Percentiles rank a stretch among this genome's conserved stretches.
These are phyloP conservation scores for Lactarius sanguifluus DNA, from an alignment of 768 basidiomycete genomes.

Conservation along the genomic window DNA sequence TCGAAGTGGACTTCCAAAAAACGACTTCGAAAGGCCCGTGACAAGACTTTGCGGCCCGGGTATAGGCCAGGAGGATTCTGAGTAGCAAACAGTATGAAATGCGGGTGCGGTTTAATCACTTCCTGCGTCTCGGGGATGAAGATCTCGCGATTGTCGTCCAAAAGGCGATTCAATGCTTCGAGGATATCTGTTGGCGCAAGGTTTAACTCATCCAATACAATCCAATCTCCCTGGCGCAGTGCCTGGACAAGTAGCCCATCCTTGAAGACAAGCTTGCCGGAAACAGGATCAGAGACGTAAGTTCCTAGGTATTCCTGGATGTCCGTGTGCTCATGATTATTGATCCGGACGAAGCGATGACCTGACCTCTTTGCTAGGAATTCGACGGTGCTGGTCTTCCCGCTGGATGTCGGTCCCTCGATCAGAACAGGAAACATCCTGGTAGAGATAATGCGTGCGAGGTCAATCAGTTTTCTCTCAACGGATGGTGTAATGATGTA, in stretches of 20 bases:
- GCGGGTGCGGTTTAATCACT: slow-evolving; percentile 87
- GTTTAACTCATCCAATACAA: slow-evolving; percentile 97
- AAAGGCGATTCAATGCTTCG: slow-evolving; percentile 92
- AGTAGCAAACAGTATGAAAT: slow-evolving; percentile 98
- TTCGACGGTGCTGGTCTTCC: slow-evolving; percentile 96
- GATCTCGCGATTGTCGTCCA: slow-evolving; percentile 97
- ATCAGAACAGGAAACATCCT: slow-evolving; percentile 92
- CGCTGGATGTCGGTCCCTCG: slow-evolving; percentile 96
- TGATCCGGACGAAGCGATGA: slow-evolving; percentile 95
- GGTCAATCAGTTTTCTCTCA: slow-evolving; percentile 87
- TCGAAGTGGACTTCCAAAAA: slow-evolving; percentile 98
- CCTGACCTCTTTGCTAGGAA: slow-evolving; percentile 92
- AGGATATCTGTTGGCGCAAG: slow-evolving; percentile 97
- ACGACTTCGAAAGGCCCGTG: slow-evolving; percentile 94
- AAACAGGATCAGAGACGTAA: slow-evolving; percentile 87
- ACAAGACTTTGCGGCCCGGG: slow-evolving; percentile 91
- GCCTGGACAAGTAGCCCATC: slow-evolving; percentile 94
- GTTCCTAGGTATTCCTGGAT: slow-evolving; percentile 98
- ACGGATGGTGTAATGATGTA: slow-evolving; percentile 97
- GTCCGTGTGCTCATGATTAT: slow-evolving; percentile 99
- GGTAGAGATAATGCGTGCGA: slow-evolving; percentile 89
- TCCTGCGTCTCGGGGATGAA: slow-evolving; percentile 96
- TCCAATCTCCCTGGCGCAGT: slow-evolving; percentile 91
- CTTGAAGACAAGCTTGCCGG: slow-evolving; percentile 93
- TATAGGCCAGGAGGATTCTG: slow-evolving; percentile 97